A percentile compares a stretch with the other conserved stretches of the same genome.
These are phyloP conservation scores for Candida ortonii DNA, from an alignment of 805 yeast genomes.

Conservation along the genomic window DNA sequence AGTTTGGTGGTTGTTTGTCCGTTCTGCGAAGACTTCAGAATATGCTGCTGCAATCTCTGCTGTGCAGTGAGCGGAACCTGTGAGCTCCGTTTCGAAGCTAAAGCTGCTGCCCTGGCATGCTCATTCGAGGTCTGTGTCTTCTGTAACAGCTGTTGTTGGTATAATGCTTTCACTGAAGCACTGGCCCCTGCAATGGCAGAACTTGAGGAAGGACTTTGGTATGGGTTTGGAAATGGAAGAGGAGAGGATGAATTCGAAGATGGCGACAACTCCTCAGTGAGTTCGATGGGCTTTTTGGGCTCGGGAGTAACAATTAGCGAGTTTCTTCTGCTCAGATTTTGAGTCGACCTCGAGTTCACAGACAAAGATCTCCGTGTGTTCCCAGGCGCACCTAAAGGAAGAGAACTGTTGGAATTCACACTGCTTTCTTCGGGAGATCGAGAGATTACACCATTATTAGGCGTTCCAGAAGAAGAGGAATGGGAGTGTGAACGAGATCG, in stretches of 20 bases:
- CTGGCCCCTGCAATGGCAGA: slow-evolving; percentile 27
- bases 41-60: slow-evolving; percentile 36
- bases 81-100: slow-evolving; percentile 17
- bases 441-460: too few species aligned
- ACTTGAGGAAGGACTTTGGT: slow-evolving; percentile 8
- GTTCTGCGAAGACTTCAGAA: slow-evolving; percentile 29
- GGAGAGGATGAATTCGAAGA: slow-evolving; percentile 8
- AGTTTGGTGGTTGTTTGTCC: slow-evolving; percentile 32
- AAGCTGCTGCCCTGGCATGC: slow-evolving; percentile 26
- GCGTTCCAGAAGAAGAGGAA: too few species aligned
- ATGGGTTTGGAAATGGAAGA: slow-evolving; percentile 13
- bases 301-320: slow-evolving; percentile 19
- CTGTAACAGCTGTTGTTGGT: slow-evolving; percentile 5
- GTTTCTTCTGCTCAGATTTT: slow-evolving; percentile 11
- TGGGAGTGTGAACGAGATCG: slow-evolving; percentile 21
- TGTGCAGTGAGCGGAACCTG: slow-evolving; percentile 30
- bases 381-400: slow-evolving; percentile 7
- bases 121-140: slow-evolving; percentile 6
- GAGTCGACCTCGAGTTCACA: too few species aligned
- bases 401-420: slow-evolving; percentile 1
- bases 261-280: slow-evolving; percentile 2
- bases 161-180: slow-evolving; percentile 22
- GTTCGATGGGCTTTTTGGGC: slow-evolving; percentile 9
- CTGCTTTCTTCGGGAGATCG: slow-evolving; percentile 2
- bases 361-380: slow-evolving; percentile 5